Evolutionary conservation across 495 filamentous ascomycete genomes (phyloP).

Genomic region (Xylaria scruposa): DNA sequence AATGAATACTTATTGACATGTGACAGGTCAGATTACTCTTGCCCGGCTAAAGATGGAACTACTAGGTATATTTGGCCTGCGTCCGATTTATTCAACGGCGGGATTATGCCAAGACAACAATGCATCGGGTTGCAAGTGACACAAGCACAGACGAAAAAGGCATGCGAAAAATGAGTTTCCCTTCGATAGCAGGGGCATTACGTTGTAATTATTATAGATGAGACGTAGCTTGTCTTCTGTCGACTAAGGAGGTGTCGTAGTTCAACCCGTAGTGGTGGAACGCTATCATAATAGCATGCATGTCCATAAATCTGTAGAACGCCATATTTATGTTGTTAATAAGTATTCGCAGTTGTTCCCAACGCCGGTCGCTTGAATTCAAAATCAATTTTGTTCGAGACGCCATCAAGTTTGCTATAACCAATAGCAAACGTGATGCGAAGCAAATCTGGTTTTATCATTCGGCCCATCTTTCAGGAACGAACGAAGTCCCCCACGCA

Average conservation of each 20-base stretch:
- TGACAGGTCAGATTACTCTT: constrained; percentile 2
- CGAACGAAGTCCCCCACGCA: not conserved
- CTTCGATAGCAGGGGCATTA: not conserved
- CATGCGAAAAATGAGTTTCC: not conserved
- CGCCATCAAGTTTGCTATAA: not conserved
- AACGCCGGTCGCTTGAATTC: constrained; percentile 23
- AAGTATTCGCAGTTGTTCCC: constrained; percentile 14
- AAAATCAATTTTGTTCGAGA: constrained; percentile 6
- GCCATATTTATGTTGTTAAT: not conserved
- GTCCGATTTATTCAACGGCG: not conserved
- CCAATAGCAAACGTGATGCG: not conserved
- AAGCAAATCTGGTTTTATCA: not conserved
- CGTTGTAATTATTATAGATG: constrained; percentile 15
- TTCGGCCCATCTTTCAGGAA: not conserved
- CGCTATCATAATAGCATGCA: not conserved
- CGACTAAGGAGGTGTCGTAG: not conserved
- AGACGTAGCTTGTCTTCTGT: constrained; percentile 8
- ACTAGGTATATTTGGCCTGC: not conserved
- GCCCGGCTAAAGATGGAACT: not conserved
- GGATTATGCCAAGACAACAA: not conserved
- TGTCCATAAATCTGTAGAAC: not conserved
- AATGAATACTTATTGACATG: constrained; percentile 4
- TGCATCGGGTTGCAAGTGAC: too few species aligned
- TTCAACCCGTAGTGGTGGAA: constrained; percentile 1
- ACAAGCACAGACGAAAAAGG: not conserved